Conservation (phyloP, 805 yeast species). For the Pichia pseudocactophila region DNA sequence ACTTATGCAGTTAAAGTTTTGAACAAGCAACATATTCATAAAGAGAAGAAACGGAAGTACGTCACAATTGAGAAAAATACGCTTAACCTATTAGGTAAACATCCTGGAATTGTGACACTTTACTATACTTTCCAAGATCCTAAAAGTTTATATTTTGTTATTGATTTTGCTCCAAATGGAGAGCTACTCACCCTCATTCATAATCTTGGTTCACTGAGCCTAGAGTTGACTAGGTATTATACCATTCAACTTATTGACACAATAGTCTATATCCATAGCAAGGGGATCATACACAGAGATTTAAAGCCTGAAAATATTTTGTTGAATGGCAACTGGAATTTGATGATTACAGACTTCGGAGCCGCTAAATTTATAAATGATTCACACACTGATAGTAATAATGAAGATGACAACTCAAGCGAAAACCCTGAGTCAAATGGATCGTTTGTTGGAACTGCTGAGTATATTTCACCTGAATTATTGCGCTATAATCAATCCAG, state of each 20-base stretch:
- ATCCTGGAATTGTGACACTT: constrained; percentile 88
- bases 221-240: constrained; percentile 68
- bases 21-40: constrained; percentile 85
- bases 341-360: constrained; percentile 94
- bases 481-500: constrained; percentile 73
- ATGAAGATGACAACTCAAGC: background rate
- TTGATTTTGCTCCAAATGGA: constrained; percentile 94
- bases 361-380: constrained; percentile 76
- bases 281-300: constrained; percentile 89
- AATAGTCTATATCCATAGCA: constrained; percentile 76
- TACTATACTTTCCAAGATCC: constrained; percentile 95
- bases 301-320: constrained; percentile 90
- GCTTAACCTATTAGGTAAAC: constrained; percentile 76
- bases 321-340: constrained; percentile 73
- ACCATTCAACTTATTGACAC: constrained; percentile 87
- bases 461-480: constrained; percentile 90
- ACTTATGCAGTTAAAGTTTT: constrained; percentile 88
- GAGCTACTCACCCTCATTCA: constrained; percentile 77
- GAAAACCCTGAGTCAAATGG: constrained; percentile 31
- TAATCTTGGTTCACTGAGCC: constrained; percentile 68
- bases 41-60: constrained; percentile 89
- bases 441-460: constrained; percentile 97
- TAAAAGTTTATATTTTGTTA: constrained; percentile 76
- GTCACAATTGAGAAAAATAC: constrained; percentile 94
- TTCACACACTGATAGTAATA: background rate